Evolutionary conservation across 257 asterid genomes (phyloP), one percentile per base, ranked within the genome.

Genomic region (Nicotiana obtusifolia): DNA sequence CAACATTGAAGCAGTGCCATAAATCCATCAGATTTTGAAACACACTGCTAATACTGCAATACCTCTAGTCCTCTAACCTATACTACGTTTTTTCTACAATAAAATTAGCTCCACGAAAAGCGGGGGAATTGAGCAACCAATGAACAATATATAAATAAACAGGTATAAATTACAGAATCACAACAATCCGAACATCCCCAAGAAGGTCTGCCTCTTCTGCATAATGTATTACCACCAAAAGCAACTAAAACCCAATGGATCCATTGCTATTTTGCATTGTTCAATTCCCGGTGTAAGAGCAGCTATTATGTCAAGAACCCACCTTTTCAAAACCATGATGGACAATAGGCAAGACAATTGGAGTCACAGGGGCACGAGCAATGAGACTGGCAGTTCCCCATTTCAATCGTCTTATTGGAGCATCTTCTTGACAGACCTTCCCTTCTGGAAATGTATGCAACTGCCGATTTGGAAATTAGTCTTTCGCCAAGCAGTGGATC

Each of bases 341-440:
- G 84, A 93, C 85, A 78, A 96, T 92, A 80, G 99, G 99, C 86
- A 96, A 82, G 87, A 96, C 97, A 84, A 96, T 91, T 24, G 99
- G 99, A 85, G 97, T 88, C 60, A 94, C 89, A 31, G 98, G 98
- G 49, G 98, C 92, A 80, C 99, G 98, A 41, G 88, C 95, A 83
- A 96, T 93, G 81, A 96, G 99, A 90, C 99, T 94, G 85, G 99
- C 98, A 44, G 98, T 93, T 82, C 99, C 98, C 99, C 99, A 96
- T 82, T 96, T 96, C 89, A 96, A 88, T 82, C 98, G 89, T 80
- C 97, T 84, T 86, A 94, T 91, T 7, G 99, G 97, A 60, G 84
- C 93, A 89, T 89, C 93, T 89, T 94, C 99, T 90, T 94, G 99
- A 88, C 82, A 92, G 65, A 94, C 99, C 89, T 96, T 96, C 80